Conservation (phyloP, 1,139 yeast species). For the Sugiyamaella japonica region DNA sequence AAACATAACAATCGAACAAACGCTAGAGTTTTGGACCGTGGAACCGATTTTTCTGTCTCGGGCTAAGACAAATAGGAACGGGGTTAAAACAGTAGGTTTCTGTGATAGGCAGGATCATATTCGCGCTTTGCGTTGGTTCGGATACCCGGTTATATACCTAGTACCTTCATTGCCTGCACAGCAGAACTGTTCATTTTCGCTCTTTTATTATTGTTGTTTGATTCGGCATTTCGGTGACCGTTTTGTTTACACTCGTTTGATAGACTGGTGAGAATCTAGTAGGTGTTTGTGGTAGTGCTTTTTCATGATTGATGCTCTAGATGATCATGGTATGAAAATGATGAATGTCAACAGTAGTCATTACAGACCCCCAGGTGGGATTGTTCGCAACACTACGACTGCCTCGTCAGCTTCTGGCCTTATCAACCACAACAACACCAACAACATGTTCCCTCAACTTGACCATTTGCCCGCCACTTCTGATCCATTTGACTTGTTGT, state of each 20-base stretch:
- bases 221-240: too few species aligned
- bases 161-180: too few species aligned
- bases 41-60: too few species aligned
- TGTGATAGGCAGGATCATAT: background rate
- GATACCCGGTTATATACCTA: too few species aligned
- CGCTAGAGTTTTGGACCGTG: too few species aligned
- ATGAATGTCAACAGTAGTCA: slow-evolving; percentile 1
- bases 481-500: slow-evolving; percentile 13
- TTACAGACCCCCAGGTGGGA: background rate
- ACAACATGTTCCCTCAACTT: background rate
- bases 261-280: too few species aligned
- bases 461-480: slow-evolving; percentile 2
- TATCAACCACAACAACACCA: background rate
- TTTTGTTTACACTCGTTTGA: background rate
- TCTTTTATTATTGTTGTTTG: too few species aligned
- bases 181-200: too few species aligned
- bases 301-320: background rate
- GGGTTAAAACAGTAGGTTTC: too few species aligned
- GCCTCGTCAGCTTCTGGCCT: background rate
- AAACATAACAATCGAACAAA: too few species aligned
- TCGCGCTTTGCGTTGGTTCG: background rate
- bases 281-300: too few species aligned
- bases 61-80: too few species aligned
- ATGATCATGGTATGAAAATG: slow-evolving; percentile 6
- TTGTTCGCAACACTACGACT: background rate